phyloP scores from a whole-genome alignment of 2,329 filamentous ascomycete genomes.

The Fusarium tricinctum region DNA sequence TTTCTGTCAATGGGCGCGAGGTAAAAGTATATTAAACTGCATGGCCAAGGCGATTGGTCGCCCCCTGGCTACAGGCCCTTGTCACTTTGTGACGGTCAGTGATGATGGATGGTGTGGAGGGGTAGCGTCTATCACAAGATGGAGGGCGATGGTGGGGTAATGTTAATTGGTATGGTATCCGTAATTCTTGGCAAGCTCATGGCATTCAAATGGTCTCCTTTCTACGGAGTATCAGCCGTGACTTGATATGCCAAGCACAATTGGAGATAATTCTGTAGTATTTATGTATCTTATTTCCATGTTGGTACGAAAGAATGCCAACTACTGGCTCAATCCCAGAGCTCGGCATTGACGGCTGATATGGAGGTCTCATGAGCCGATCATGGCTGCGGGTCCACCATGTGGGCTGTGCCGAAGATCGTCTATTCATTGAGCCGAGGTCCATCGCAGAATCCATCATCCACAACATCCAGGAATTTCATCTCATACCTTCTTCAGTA shows the following conservation, averaged over 20 bases:
- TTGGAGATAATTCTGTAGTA: neutral
- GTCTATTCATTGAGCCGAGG: slow-evolving; percentile 38
- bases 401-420: slow-evolving; percentile 22
- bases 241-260: neutral
- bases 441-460: neutral
- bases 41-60: slow-evolving; percentile 22
- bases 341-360: slow-evolving; percentile 30
- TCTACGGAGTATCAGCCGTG: neutral
- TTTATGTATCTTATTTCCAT: neutral
- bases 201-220: slow-evolving; percentile 3
- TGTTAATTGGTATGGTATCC: neutral
- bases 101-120: slow-evolving; percentile 35
- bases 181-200: slow-evolving; percentile 15
- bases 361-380: slow-evolving; percentile 36
- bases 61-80: slow-evolving; percentile 18
- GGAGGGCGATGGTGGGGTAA: slow-evolving; percentile 25
- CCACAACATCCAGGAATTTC: too few relatives aligned
- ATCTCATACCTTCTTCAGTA: too few relatives aligned
- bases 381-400: slow-evolving; percentile 23
- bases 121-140: slow-evolving; percentile 26
- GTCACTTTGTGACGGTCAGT: neutral
- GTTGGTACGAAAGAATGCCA: neutral
- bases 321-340: neutral
- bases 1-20: neutral
- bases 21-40: slow-evolving; percentile 4